phyloP scores from a whole-genome alignment of 2,329 filamentous ascomycete species.

The Pseudogymnoascus sp. region DNA sequence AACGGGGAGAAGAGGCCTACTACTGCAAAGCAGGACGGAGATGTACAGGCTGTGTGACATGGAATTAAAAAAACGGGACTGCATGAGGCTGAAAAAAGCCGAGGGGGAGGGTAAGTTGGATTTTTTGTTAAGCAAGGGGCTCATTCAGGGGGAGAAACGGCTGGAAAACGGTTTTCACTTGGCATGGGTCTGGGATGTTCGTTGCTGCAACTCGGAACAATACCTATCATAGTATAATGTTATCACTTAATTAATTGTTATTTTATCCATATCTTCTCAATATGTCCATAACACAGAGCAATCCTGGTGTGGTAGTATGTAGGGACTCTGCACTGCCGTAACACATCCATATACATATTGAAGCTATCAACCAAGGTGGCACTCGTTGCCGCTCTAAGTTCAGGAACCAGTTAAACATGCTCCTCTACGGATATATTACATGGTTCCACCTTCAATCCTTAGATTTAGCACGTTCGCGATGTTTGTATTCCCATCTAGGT shows the following conservation, averaged over 20 bases:
- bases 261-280: background rate
- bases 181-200: background rate
- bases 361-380: background rate
- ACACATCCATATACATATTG: background rate
- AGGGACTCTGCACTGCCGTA: background rate
- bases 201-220: background rate
- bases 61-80: background rate
- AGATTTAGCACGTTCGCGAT: background rate
- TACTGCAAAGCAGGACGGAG: background rate
- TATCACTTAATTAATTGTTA: background rate
- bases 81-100: background rate
- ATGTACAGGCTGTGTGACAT: background rate
- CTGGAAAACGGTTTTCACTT: slow-evolving; percentile 1
- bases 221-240: background rate
- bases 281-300: background rate
- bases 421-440: background rate
- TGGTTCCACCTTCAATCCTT: background rate
- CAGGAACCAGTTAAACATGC: background rate
- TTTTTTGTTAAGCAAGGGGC: background rate
- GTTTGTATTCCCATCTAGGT: background rate
- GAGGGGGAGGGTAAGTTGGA: background rate
- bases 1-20: background rate
- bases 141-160: background rate
- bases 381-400: background rate
- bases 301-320: background rate